Conservation (phyloP, 2,329 filamentous ascomycete genomes). For the Ramularia endophylla region DNA sequence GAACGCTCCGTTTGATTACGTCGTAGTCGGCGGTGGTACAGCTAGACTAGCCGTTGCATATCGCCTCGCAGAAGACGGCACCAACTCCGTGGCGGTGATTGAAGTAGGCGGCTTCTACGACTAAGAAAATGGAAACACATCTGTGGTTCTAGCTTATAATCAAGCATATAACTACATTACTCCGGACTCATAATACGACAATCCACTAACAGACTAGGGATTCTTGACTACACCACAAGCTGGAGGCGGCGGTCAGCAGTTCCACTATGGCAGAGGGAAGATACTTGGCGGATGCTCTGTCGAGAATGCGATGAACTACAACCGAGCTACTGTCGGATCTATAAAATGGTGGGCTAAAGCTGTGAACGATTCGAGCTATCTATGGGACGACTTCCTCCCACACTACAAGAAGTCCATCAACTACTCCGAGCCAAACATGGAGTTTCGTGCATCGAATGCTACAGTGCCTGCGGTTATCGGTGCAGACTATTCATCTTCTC, state of each 20-base stretch:
- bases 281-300: slow-evolving; percentile 24
- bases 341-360: slow-evolving; percentile 32
- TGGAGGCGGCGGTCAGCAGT: background rate
- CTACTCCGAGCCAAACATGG: slow-evolving; percentile 1
- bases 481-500: background rate
- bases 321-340: slow-evolving; percentile 26
- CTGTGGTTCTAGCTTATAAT: slow-evolving; percentile 20
- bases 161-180: slow-evolving; percentile 3
- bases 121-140: slow-evolving; percentile 19
- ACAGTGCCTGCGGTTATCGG: slow-evolving; percentile 5
- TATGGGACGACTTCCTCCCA: slow-evolving; percentile 23
- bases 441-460: slow-evolving; percentile 9
- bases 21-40: slow-evolving; percentile 19
- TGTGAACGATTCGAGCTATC: slow-evolving; percentile 30
- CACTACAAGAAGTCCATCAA: slow-evolving; percentile 8
- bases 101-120: slow-evolving; percentile 24
- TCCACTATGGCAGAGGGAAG: slow-evolving; percentile 23
- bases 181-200: slow-evolving; percentile 6
- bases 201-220: slow-evolving; percentile 16
- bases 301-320: slow-evolving; percentile 22
- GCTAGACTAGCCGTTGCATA: slow-evolving; percentile 18
- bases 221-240: slow-evolving; percentile 7
- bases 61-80: slow-evolving; percentile 15
- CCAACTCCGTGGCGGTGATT: slow-evolving; percentile 18
- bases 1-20: slow-evolving; percentile 13